These are phyloP conservation scores for Magnolia changhungtana DNA, from an alignment of 164 flowering plant species.

Conservation along the genomic window DNA sequence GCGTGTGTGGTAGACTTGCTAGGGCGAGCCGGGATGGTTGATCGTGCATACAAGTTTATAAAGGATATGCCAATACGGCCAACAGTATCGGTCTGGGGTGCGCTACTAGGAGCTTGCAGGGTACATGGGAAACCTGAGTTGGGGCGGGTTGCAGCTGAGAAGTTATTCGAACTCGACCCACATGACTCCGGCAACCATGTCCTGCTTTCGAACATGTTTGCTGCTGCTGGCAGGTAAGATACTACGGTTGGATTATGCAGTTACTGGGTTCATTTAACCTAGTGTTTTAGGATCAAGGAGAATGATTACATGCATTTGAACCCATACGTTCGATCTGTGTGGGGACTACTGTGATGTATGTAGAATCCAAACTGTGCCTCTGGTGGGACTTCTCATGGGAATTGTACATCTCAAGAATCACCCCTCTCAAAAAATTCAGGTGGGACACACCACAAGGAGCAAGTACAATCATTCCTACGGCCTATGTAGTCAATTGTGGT, in stretches of 20 bases:
- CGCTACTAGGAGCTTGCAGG: conserved; percentile 71
- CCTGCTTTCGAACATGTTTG: conserved; percentile 74
- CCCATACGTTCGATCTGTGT: no score
- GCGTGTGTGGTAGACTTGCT: conserved; percentile 88
- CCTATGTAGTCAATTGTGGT: no score
- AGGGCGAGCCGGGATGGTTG: conserved; percentile 76
- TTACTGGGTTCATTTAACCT: not conserved
- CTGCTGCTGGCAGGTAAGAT: conserved; percentile 65
- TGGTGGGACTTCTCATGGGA: no score
- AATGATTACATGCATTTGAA: no score
- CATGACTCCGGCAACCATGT: conserved; percentile 82
- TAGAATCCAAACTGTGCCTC: no score
- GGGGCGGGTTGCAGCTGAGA: conserved; percentile 71
- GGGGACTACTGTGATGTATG: no score
- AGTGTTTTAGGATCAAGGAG: not conserved
- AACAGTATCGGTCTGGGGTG: conserved; percentile 81
- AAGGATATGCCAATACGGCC: conserved; percentile 60
- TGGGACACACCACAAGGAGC: no score
- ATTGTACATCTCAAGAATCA: no score
- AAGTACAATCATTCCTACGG: no score
- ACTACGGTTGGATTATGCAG: not conserved
- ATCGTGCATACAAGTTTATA: conserved; percentile 60
- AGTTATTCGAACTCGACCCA: conserved; percentile 74
- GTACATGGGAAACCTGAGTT: conserved; percentile 57
- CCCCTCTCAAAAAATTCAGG: no score